phyloP scores from a whole-genome alignment of 192 early-diverging fungal species.

The Spizellomyces sp. region DNA sequence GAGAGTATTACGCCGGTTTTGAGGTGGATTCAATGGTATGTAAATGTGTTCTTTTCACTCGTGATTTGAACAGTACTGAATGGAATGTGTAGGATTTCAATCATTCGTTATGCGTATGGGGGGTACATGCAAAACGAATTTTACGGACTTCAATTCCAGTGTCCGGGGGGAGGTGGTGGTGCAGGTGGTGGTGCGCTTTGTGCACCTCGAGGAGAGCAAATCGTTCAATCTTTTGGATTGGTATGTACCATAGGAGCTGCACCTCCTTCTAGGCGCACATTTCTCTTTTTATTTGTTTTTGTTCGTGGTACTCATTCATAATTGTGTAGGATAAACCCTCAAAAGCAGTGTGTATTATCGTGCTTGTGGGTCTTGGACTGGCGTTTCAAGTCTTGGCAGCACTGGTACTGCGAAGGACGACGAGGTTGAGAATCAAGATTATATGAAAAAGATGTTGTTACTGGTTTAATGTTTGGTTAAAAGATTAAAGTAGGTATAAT shows the following conservation, averaged over 20 bases:
- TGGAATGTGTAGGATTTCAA: constrained; percentile 39
- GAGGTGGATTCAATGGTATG: constrained; percentile 42
- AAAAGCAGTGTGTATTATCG: constrained; percentile 14
- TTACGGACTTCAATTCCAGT: constrained; percentile 35
- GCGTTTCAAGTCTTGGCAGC: constrained; percentile 13
- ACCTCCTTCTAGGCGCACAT: not conserved
- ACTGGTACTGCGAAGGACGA: constrained; percentile 20
- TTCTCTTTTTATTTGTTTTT: not conserved
- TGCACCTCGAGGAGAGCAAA: not conserved
- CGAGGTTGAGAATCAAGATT: constrained; percentile 9
- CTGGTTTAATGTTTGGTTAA: no score
- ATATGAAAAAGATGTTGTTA: constrained; percentile 3
- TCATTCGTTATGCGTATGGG: constrained; percentile 49
- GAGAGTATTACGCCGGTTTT: constrained; percentile 44
- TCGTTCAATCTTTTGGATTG: constrained; percentile 11
- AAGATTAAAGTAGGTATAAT: no score
- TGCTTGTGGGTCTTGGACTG: constrained; percentile 2
- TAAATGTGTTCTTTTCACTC: not conserved
- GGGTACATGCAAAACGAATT: constrained; percentile 55
- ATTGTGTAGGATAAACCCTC: constrained; percentile 9
- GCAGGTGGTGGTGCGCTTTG: constrained; percentile 1
- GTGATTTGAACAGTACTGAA: not conserved
- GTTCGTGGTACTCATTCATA: not conserved
- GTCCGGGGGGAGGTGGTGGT: constrained; percentile 16
- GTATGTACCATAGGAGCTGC: not conserved